These are phyloP conservation scores for Mucuna pruriens DNA, from an alignment of 306 rosid species.

Conservation along the genomic window DNA sequence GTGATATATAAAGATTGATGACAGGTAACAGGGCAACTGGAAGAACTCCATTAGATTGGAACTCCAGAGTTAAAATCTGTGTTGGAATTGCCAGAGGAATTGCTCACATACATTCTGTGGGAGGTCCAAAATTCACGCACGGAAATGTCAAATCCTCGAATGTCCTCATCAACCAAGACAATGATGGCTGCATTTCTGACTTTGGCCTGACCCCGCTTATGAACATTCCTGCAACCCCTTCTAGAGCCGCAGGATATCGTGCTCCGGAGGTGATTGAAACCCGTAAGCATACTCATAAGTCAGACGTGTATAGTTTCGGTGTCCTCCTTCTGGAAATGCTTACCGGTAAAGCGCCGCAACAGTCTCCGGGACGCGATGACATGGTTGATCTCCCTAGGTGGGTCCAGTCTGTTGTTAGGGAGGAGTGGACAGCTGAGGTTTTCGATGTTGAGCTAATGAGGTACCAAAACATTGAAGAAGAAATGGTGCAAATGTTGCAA, in stretches of 20 bases:
- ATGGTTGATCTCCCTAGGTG: conserved; percentile 96
- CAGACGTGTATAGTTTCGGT: conserved; percentile 91
- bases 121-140: conserved; percentile 85
- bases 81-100: conserved; percentile 81
- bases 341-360: conserved; percentile 90
- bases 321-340: conserved; percentile 92
- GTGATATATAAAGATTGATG: conserved; percentile 15
- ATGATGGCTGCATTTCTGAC: conserved; percentile 78
- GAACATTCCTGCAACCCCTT: conserved; percentile 75
- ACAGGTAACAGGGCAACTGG: conserved; percentile 78
- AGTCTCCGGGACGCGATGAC: conserved; percentile 84
- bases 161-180: conserved; percentile 79
- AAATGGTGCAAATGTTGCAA: conserved; percentile 98
- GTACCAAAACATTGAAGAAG: conserved; percentile 90
- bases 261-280: conserved; percentile 93
- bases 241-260: conserved; percentile 85
- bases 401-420: conserved; percentile 96
- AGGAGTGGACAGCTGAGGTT: conserved; percentile 99
- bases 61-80: conserved; percentile 67
- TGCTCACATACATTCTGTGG: conserved; percentile 77
- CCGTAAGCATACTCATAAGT: conserved; percentile 87
- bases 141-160: conserved; percentile 92
- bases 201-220: conserved; percentile 87
- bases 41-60: conserved; percentile 81
- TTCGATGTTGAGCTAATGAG: conserved; percentile 94